These are phyloP conservation scores for Candida smagusa DNA, from an alignment of 1,139 yeast genomes.

Conservation along the genomic window DNA sequence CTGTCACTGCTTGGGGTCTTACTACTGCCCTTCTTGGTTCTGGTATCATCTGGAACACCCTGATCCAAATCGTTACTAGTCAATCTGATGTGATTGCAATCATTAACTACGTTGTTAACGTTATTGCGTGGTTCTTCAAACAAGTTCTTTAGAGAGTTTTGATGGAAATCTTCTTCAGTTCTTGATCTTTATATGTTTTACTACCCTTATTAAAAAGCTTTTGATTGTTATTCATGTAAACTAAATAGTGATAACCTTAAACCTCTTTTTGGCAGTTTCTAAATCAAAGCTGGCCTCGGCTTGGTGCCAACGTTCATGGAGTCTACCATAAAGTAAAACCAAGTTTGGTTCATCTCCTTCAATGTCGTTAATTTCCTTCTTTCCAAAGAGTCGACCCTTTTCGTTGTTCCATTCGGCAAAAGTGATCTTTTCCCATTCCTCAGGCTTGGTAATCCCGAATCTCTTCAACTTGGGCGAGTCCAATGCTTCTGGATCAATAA, in stretches of 20 bases:
- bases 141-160: too few species aligned
- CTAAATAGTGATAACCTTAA: slow-evolving; percentile 11
- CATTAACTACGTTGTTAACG: slow-evolving; percentile 1
- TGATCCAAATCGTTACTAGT: slow-evolving; percentile 11
- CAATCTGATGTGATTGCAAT: slow-evolving; percentile 8
- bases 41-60: slow-evolving; percentile 10
- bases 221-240: too few species aligned
- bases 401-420: slow-evolving; percentile 9
- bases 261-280: slow-evolving; percentile 15
- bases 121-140: too few species aligned
- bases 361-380: slow-evolving; percentile 10
- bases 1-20: slow-evolving; percentile 15
- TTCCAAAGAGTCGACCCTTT: slow-evolving; percentile 11
- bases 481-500: slow-evolving; percentile 11
- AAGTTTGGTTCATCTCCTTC: slow-evolving; percentile 12
- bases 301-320: slow-evolving; percentile 14
- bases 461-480: slow-evolving; percentile 10
- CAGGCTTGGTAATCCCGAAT: slow-evolving; percentile 8
- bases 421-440: slow-evolving; percentile 11
- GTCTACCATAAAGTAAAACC: slow-evolving; percentile 11
- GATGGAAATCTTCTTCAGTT: too few species aligned
- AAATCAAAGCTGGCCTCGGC: slow-evolving; percentile 15
- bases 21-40: slow-evolving; percentile 13
- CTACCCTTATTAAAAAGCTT: too few species aligned
- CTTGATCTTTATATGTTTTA: too few species aligned